phyloP scores from a whole-genome alignment of 805 yeast genomes.

The Candida multigemmis region DNA sequence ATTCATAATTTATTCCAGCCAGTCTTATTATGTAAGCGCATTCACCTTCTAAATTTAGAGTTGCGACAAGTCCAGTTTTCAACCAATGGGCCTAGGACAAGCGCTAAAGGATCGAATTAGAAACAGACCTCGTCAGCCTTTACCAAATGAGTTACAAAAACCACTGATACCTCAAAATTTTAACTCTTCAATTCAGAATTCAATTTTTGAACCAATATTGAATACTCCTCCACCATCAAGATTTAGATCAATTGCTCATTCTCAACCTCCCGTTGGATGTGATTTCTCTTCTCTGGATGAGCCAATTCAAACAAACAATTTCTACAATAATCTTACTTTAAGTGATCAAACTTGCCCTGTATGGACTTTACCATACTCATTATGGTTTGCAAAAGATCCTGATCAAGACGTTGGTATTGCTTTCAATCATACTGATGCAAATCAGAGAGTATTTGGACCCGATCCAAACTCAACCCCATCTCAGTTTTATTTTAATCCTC shows the following conservation, averaged over 20 bases:
- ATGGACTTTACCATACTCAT: slow-evolving; percentile 77
- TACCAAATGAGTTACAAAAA: too few relatives aligned
- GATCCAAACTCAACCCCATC: slow-evolving; percentile 44
- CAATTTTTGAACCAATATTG: too few relatives aligned
- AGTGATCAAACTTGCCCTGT: slow-evolving; percentile 60
- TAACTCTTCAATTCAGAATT: too few relatives aligned
- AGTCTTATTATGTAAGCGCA: too few relatives aligned
- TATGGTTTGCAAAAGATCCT: slow-evolving; percentile 51
- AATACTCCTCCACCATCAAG: too few relatives aligned
- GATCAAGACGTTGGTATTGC: slow-evolving; percentile 53
- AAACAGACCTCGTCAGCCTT: too few relatives aligned
- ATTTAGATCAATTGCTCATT: slow-evolving; percentile 27
- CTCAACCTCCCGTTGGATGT: slow-evolving; percentile 26
- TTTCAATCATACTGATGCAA: slow-evolving; percentile 48
- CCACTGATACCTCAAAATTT: too few relatives aligned
- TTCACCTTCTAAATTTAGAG: too few relatives aligned
- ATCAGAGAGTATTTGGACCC: slow-evolving; percentile 64
- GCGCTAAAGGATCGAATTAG: too few relatives aligned
- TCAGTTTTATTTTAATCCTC: slow-evolving; percentile 61
- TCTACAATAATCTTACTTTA: slow-evolving; percentile 63
- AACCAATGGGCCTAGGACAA: too few relatives aligned
- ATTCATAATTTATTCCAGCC: too few relatives aligned
- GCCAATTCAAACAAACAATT: slow-evolving; percentile 70
- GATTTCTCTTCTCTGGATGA: slow-evolving; percentile 8
- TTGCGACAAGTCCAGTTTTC: too few relatives aligned